Base-by-base conservation (phyloP, 2,329 filamentous ascomycete genomes). In the Curvularia eragrostidis region DNA sequence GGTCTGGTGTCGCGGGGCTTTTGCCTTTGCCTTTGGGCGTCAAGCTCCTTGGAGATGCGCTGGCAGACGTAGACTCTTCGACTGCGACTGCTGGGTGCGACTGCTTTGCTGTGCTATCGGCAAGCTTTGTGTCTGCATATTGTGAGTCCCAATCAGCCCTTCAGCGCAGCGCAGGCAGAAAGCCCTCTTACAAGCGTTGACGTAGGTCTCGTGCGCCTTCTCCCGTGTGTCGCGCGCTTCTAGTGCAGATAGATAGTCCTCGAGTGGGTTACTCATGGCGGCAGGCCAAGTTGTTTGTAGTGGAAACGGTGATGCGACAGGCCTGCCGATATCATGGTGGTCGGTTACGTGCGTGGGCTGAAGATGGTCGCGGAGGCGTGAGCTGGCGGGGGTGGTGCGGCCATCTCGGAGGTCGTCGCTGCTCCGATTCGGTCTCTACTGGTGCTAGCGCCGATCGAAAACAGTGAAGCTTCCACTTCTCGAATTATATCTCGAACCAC, bases 161-260 rank as follows among this genome's bases (percentile, higher is more conserved):
- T 32, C 34, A 28, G 51, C 38, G 24, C 43, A 38, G 10, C 18
- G 5, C 30, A 9, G 30, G 3, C 34, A 8, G 13, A 44, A 6
- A 32, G 38, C 23, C 19, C 23, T 56, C 86, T 66, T 75, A 96
- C 93, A 97, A 61, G 91, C 89, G 74, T 92, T 84, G 69, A 96
- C 90, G 60, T 96, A 84, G 51, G 87, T 84, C 69, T 82, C 79
- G 66, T 88, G 86, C 56, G 82, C 82, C 70, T 86, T 84, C 71
- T 92, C 89, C 62, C 87, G 84, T 70, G 87, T 84, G 69, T 91
- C 91, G 63, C 87, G 83, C 69, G 89, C 88, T 66, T 87, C 84
- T 64, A 98, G 83, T 64, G 89, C 89, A 61, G 86, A 82, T 61
- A 91, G 82, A 76, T 96, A 97, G 70, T 96, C 90, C 65, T 91